A percentile compares a stretch with the other conserved stretches of the same genome.
These are phyloP conservation scores for Phanerodontia chrysosporium DNA, from an alignment of 768 basidiomycete genomes.

Conservation along the genomic window DNA sequence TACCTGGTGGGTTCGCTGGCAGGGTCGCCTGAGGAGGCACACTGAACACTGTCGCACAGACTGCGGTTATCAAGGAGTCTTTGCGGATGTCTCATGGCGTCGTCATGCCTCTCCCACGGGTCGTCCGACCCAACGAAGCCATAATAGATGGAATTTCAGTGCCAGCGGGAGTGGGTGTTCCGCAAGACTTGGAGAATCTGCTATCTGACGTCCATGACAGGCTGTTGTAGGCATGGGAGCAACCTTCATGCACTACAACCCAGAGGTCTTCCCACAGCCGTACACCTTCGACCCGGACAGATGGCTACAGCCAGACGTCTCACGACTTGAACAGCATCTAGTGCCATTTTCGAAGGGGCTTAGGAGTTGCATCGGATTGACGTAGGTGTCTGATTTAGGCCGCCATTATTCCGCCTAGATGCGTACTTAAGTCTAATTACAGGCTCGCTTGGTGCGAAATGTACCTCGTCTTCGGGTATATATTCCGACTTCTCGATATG, in stretches of 20 bases:
- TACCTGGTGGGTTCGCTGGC: slow-evolving; percentile 38
- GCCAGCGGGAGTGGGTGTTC: slow-evolving; percentile 33
- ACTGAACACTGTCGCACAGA: slow-evolving; percentile 22
- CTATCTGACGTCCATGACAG: slow-evolving; percentile 17
- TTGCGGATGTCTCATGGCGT: slow-evolving; percentile 39
- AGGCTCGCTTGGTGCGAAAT: slow-evolving; percentile 44
- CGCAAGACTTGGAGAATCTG: not conserved
- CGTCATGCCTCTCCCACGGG: slow-evolving; percentile 34
- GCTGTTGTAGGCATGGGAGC: slow-evolving; percentile 33
- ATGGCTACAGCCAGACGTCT: slow-evolving; percentile 31
- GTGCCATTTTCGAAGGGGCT: slow-evolving; percentile 42
- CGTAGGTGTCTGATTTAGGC: slow-evolving; percentile 27
- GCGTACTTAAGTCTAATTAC: too few relatives aligned
- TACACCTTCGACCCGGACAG: slow-evolving; percentile 36
- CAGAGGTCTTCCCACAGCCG: slow-evolving; percentile 38
- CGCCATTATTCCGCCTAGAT: too few relatives aligned
- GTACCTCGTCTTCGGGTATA: slow-evolving; percentile 36
- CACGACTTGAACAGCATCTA: slow-evolving; percentile 33
- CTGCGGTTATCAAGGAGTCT: slow-evolving; percentile 44
- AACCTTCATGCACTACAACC: slow-evolving; percentile 33
- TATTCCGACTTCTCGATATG: slow-evolving; percentile 36
- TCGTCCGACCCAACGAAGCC: slow-evolving; percentile 31
- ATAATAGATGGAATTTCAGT: slow-evolving; percentile 31
- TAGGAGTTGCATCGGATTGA: slow-evolving; percentile 39
- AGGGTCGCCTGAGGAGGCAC: not conserved